Base-by-base conservation (phyloP, 1,284 basidiomycete species). In the Trichosporon asahii region DNA sequence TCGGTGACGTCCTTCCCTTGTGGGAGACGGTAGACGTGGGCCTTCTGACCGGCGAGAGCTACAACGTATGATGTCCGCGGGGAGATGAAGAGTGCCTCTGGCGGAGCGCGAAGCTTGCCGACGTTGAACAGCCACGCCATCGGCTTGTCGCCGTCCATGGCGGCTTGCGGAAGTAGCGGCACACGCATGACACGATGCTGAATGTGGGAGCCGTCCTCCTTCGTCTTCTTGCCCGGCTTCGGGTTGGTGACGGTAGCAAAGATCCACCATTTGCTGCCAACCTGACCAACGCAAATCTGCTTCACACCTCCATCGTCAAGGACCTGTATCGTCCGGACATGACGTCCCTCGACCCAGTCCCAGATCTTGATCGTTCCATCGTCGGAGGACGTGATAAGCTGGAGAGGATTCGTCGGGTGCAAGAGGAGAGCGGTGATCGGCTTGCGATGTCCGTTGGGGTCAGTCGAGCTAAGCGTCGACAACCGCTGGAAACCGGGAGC, bases 341-440 rank as follows among this genome's bases (percentile, higher is more conserved):
- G 84, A 3, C 87, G 86, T 0, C 90, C 95, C 73, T 98, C 95
- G 66, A 96, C 85, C 81, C 92, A 96, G 84, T 98, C 94, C 96
- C 96, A 98, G 12, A 96, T 85, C 80, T 93, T 90, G 74, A 98
- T 84, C 29, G 87, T 88, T 12, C 95, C 96, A 76, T 95, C 92
- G 67, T 90, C 81, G 2, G 93, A 93, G 35, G 90, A 90, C 9
- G 94, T 94, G 75, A 98, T 88, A 69, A 98, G 85, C 81, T 98
- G 96, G 72, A 95, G 91, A 18, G 90, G 86, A 83, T 98, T 98
- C 73, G 90, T 87, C 3, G 96, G 94, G 79, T 90, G 92, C 69
- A 98, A 84, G 65, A 90, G 84, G 64, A 91, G 88, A 37, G 90
- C 88, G 6, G 94, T 94, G 76, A 97, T 88, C 25, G 85, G 79